Evolutionary conservation across 768 basidiomycete genomes (phyloP).

Genomic region (Dioszegia aurantiaca): DNA sequence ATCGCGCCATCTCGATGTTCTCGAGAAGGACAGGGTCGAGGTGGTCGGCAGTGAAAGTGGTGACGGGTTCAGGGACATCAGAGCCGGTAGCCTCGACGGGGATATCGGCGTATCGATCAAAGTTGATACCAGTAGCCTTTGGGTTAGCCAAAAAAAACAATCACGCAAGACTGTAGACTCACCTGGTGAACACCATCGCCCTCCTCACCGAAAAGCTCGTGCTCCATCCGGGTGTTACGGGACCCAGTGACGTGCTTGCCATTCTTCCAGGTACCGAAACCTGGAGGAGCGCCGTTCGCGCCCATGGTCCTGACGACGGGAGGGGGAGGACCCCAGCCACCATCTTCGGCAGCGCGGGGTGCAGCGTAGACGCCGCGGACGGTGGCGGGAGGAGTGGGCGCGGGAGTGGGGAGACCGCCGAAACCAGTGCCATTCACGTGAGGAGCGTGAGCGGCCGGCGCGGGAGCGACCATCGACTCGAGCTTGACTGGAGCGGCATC

Average conservation of each 20-base stretch:
- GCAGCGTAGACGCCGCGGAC: constrained; percentile 33
- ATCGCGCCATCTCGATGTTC: constrained; percentile 89
- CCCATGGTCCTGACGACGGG: constrained; percentile 33
- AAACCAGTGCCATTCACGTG: constrained; percentile 28
- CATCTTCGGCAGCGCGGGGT: constrained; percentile 36
- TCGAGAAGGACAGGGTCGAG: constrained; percentile 90
- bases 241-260: constrained; percentile 79
- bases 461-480: constrained; percentile 28
- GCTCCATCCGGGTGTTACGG: constrained; percentile 84
- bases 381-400: constrained; percentile 35
- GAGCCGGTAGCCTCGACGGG: constrained; percentile 97
- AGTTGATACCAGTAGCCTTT: constrained; percentile 97
- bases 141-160: not conserved
- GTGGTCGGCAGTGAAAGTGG: constrained; percentile 78
- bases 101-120: constrained; percentile 99
- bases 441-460: constrained; percentile 29
- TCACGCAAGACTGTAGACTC: constrained; percentile 12
- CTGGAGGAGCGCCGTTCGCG: constrained; percentile 47
- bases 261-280: constrained; percentile 77
- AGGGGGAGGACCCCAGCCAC: constrained; percentile 42
- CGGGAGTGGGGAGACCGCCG: constrained; percentile 41
- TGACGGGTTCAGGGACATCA: constrained; percentile 93
- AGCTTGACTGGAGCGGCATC: constrained; percentile 25
- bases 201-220: constrained; percentile 89
- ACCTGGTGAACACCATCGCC: constrained; percentile 58